Conservation (phyloP, 1,284 basidiomycete species). For the Pseudozyma sp. region DNA sequence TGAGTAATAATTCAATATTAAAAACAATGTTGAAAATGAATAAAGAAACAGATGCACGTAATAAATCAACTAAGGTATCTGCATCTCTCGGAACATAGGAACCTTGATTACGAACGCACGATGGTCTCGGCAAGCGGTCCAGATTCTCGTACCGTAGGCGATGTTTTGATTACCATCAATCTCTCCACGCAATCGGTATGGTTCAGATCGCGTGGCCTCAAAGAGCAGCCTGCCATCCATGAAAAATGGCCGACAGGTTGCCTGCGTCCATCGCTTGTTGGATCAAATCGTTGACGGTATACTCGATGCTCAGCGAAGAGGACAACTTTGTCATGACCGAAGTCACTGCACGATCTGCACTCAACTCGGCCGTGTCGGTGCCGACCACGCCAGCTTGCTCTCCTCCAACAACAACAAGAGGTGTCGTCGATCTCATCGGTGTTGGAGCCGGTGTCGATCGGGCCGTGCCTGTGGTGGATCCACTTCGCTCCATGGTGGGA, state of each 20-base stretch:
- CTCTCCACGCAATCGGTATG: neutral
- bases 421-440: constrained; percentile 25
- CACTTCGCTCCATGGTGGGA: constrained; percentile 23
- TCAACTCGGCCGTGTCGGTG: constrained; percentile 77
- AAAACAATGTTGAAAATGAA: too few relatives aligned
- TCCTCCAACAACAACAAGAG: constrained; percentile 1
- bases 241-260: constrained; percentile 83
- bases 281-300: constrained; percentile 92
- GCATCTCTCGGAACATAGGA: too few relatives aligned
- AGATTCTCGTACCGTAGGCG: neutral
- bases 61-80: too few relatives aligned
- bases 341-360: constrained; percentile 85
- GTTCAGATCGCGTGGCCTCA: constrained; percentile 12
- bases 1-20: too few relatives aligned
- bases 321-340: constrained; percentile 77
- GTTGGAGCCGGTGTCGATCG: constrained; percentile 24
- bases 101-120: neutral
- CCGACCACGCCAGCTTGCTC: constrained; percentile 10
- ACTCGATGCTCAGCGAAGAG: constrained; percentile 86
- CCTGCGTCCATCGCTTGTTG: constrained; percentile 83
- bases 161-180: too few relatives aligned
- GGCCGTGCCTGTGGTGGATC: neutral
- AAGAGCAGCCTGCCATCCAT: constrained; percentile 58
- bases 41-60: too few relatives aligned
- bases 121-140: neutral